A percentile compares a stretch with the other conserved stretches of the same genome.
These are phyloP conservation scores for Xerocomus nothofagi DNA, from an alignment of 1,284 basidiomycete species.

Conservation along the genomic window DNA sequence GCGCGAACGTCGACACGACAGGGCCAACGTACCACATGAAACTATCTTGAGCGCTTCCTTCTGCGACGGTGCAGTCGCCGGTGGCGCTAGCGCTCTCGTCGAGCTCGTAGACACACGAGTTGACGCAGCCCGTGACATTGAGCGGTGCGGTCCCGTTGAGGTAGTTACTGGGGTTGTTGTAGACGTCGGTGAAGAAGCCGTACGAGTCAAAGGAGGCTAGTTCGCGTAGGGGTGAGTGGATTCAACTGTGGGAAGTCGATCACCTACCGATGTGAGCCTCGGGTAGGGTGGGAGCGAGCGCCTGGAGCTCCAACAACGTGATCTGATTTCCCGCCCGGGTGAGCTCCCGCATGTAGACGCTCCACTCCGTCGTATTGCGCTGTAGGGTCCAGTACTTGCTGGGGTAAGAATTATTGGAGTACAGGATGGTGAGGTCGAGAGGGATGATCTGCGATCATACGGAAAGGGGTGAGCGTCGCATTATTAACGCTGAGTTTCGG, in stretches of 20 bases:
- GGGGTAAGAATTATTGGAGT: constrained; percentile 42
- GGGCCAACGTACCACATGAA: constrained; percentile 35
- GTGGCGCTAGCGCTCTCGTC: constrained; percentile 17
- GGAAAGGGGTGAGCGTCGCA: neutral
- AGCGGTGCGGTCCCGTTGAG: constrained; percentile 38
- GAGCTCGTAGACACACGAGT: constrained; percentile 31
- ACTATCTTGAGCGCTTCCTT: constrained; percentile 32
- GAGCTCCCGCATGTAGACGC: constrained; percentile 47
- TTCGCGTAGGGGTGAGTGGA: neutral
- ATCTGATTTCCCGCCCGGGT: constrained; percentile 43
- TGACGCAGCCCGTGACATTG: constrained; percentile 33
- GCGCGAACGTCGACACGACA: neutral
- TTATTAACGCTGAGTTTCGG: neutral
- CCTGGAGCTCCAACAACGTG: constrained; percentile 43
- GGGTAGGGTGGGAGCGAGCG: constrained; percentile 37
- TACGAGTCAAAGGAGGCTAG: constrained; percentile 38
- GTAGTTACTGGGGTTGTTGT: constrained; percentile 33
- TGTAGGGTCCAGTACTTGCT: constrained; percentile 44
- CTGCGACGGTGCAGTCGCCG: constrained; percentile 27
- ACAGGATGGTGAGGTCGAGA: constrained; percentile 45
- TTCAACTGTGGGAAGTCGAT: neutral
- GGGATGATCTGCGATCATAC: constrained; percentile 45
- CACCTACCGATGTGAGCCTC: constrained; percentile 37
- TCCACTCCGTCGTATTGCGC: constrained; percentile 52
- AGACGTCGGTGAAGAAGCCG: constrained; percentile 37